Percentiles rank a stretch among this genome's conserved stretches.
Conservation (phyloP, 2,329 filamentous ascomycete species). For the Mycocentrospora acerina region DNA sequence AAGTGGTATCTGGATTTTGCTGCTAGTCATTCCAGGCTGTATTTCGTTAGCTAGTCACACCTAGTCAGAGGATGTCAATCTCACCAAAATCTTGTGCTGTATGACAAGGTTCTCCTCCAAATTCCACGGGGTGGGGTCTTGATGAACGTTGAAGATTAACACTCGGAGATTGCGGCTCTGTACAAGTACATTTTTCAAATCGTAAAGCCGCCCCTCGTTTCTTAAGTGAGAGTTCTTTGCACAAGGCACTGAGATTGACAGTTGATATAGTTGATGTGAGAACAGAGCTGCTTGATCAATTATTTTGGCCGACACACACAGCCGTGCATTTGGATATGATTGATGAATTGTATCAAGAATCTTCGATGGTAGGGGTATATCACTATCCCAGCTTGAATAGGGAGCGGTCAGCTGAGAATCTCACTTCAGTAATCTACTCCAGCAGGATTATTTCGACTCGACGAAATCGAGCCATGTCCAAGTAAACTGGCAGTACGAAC, state of each 20-base stretch:
- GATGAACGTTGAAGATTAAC: slow-evolving; percentile 10
- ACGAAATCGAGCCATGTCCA: neutral
- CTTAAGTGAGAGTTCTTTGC: neutral
- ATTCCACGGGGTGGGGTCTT: slow-evolving; percentile 1
- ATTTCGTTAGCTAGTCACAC: too few relatives aligned
- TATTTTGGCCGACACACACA: slow-evolving; percentile 5
- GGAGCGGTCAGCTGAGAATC: neutral
- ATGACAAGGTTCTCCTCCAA: too few relatives aligned
- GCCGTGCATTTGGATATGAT: slow-evolving; percentile 6
- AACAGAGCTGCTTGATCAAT: slow-evolving; percentile 6
- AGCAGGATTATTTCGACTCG: neutral
- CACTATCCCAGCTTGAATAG: slow-evolving; percentile 12
- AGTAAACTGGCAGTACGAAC: slow-evolving; percentile 3
- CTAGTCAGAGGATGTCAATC: too few relatives aligned
- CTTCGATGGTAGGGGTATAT: slow-evolving; percentile 6
- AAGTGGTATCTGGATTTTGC: slow-evolving; percentile 12
- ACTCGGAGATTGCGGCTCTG: slow-evolving; percentile 7
- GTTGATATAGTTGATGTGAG: slow-evolving; percentile 9
- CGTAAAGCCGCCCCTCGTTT: slow-evolving; percentile 4
- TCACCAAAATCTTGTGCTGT: too few relatives aligned
- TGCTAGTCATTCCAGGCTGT: neutral
- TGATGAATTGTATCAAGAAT: slow-evolving; percentile 8
- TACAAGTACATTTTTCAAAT: slow-evolving; percentile 11
- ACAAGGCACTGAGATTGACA: slow-evolving; percentile 11
- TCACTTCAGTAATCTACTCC: neutral